A percentile compares a stretch with the other conserved stretches of the same genome.
phyloP scores from a whole-genome alignment of 192 early-diverging fungal genomes.

The Pilaira anomala region DNA sequence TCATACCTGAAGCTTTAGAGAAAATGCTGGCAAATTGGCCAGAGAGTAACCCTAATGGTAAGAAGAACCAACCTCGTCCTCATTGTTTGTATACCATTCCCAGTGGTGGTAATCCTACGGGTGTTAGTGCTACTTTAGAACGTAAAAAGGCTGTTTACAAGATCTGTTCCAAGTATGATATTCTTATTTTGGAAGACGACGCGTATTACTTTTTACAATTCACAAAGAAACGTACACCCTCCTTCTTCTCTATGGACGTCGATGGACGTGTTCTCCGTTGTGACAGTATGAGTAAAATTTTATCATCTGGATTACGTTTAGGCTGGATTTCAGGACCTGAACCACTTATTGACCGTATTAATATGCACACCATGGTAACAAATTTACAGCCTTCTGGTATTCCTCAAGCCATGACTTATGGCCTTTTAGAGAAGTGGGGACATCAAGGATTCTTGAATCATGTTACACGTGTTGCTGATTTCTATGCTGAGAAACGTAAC shows the following conservation, averaged over 20 bases:
- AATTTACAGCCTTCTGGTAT: constrained; percentile 83
- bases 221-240: constrained; percentile 33
- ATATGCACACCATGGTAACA: constrained; percentile 69
- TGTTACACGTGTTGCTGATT: constrained; percentile 61
- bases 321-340: constrained; percentile 73
- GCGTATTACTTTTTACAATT: constrained; percentile 93
- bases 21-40: constrained; percentile 45
- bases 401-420: constrained; percentile 71
- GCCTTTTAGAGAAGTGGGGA: constrained; percentile 78
- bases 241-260: constrained; percentile 85
- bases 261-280: constrained; percentile 89
- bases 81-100: constrained; percentile 75
- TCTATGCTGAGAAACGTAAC: constrained; percentile 72
- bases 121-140: constrained; percentile 69
- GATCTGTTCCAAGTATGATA: constrained; percentile 67
- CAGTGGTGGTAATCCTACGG: constrained; percentile 88
- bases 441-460: constrained; percentile 75
- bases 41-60: constrained; percentile 12
- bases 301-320: constrained; percentile 83
- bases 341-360: constrained; percentile 77
- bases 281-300: constrained; percentile 90
- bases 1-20: constrained; percentile 62
- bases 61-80: constrained; percentile 38
- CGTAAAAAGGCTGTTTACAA: constrained; percentile 78
- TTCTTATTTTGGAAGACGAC: constrained; percentile 93